A percentile compares a stretch with the other conserved stretches of the same genome.
Conservation (phyloP, 1,139 yeast species). For the Geotrichum fermentans region DNA sequence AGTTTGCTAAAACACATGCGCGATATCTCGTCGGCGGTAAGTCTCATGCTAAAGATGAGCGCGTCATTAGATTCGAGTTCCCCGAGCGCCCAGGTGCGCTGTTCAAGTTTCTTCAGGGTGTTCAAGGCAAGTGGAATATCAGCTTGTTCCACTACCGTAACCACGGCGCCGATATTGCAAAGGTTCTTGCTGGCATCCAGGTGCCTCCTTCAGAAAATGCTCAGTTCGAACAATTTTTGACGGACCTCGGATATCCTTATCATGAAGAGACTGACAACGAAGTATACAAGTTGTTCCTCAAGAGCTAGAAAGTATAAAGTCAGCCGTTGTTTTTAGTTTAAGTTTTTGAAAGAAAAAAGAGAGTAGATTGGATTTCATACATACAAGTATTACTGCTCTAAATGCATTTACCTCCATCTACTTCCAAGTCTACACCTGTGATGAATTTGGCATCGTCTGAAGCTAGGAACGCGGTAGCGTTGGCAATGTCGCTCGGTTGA, state of each 20-base stretch:
- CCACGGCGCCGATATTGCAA: slow-evolving; percentile 92
- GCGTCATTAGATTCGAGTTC: slow-evolving; percentile 79
- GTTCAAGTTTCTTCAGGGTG: slow-evolving; percentile 64
- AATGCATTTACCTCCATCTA: slow-evolving; percentile 21
- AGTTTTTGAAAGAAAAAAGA: slow-evolving; percentile 4
- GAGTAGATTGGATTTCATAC: slow-evolving; percentile 22
- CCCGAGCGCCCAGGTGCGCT: slow-evolving; percentile 97
- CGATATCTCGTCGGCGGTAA: slow-evolving; percentile 94
- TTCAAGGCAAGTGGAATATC: slow-evolving; percentile 81
- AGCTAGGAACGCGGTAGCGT: slow-evolving; percentile 19
- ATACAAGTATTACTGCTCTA: slow-evolving; percentile 3
- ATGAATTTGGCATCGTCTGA: slow-evolving; percentile 19
- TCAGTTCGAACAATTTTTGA: slow-evolving; percentile 63
- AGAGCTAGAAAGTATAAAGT: slow-evolving; percentile 21
- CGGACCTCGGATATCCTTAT: slow-evolving; percentile 67
- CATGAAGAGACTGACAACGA: slow-evolving; percentile 79
- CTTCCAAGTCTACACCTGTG: slow-evolving; percentile 20
- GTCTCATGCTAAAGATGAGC: slow-evolving; percentile 61
- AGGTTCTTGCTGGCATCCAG: slow-evolving; percentile 81
- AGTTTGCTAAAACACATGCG: slow-evolving; percentile 93
- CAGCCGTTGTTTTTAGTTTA: too few relatives aligned
- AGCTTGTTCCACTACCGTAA: slow-evolving; percentile 94
- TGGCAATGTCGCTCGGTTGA: slow-evolving; percentile 19
- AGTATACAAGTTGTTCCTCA: slow-evolving; percentile 71
- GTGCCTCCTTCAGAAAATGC: slow-evolving; percentile 69